Conservation (phyloP, 2,329 filamentous ascomycete genomes). For the Septoria petroselini region DNA sequence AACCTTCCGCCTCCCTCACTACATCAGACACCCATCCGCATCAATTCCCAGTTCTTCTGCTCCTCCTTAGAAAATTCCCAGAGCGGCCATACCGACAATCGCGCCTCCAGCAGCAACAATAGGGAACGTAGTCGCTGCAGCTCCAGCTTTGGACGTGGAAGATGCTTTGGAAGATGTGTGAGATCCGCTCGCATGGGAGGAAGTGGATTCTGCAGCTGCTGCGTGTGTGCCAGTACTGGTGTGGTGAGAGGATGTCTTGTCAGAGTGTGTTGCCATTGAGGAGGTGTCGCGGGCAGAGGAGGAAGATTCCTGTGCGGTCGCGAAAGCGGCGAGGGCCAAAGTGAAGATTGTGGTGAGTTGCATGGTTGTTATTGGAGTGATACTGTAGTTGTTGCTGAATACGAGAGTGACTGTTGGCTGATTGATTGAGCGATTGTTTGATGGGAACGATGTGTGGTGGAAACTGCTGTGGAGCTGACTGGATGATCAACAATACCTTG, state of each 20-base stretch:
- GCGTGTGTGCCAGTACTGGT: background rate
- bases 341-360: background rate
- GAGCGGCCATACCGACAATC: slow-evolving; percentile 9
- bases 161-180: background rate
- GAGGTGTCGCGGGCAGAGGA: background rate
- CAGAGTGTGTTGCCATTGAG: background rate
- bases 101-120: slow-evolving; percentile 1
- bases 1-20: too few species aligned
- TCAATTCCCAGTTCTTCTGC: background rate
- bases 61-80: slow-evolving; percentile 1
- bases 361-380: background rate
- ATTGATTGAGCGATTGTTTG: background rate
- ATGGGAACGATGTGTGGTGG: background rate
- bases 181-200: background rate
- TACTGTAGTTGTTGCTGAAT: background rate
- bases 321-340: slow-evolving; percentile 3
- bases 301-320: background rate
- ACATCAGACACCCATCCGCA: too few species aligned
- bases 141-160: background rate
- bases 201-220: background rate
- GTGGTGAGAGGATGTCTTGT: background rate
- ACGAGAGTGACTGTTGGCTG: background rate
- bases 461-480: too few species aligned
- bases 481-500: too few species aligned
- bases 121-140: slow-evolving; percentile 3